These are phyloP conservation scores for Litchi chinensis DNA, from an alignment of 345 rosid species.

Conservation along the genomic window DNA sequence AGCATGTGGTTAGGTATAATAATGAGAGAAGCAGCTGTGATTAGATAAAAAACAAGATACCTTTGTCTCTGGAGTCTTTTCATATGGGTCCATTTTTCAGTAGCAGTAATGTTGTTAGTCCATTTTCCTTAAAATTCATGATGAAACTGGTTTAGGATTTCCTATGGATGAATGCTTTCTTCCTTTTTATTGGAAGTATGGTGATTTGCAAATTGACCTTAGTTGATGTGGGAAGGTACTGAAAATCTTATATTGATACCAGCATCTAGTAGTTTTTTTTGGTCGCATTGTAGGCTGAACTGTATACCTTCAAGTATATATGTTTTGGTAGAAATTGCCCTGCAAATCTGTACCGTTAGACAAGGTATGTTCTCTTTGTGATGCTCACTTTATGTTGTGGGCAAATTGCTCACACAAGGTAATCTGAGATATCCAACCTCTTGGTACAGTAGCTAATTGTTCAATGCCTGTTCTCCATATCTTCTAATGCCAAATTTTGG, in stretches of 20 bases:
- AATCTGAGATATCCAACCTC: background rate
- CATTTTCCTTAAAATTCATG: too few relatives aligned
- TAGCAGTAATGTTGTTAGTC: too few relatives aligned
- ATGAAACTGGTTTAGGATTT: background rate
- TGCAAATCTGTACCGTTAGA: background rate
- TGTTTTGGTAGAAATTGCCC: background rate
- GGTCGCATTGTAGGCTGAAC: background rate
- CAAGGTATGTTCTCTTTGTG: background rate
- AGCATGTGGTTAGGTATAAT: too few relatives aligned
- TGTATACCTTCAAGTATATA: background rate
- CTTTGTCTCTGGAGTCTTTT: too few relatives aligned
- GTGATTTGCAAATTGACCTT: background rate
- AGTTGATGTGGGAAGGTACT: background rate
- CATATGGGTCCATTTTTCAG: too few relatives aligned
- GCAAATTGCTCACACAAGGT: background rate
- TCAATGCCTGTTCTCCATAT: background rate
- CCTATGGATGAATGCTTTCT: too few relatives aligned
- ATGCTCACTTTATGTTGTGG: background rate
- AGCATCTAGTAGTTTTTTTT: background rate
- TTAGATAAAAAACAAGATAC: too few relatives aligned
- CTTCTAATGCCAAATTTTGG: background rate
- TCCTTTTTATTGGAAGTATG: background rate
- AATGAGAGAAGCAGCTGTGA: too few relatives aligned
- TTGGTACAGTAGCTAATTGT: background rate
- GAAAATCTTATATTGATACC: too few relatives aligned